Evolutionary conservation across 805 yeast genomes (phyloP), one percentile per base, ranked within the genome.

Genomic region (Isabelozyma rhagii): DNA sequence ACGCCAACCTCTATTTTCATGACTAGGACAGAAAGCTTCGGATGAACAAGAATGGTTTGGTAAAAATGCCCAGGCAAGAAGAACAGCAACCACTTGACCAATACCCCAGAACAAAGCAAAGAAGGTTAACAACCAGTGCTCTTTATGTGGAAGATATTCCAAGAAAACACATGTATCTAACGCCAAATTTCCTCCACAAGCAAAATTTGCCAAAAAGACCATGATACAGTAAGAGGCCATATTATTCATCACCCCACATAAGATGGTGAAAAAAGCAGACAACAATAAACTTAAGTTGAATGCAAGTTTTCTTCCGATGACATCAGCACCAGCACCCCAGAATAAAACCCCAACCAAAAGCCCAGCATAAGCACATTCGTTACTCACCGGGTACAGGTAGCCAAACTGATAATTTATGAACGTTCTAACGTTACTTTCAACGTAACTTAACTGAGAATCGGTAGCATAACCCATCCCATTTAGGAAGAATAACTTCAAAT

Each of bases 1-100:
- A 57, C 88, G 67, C 87, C 87, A 83, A 49, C 88, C 87, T 67
- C 77, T 71, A 60, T 83, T 83, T 41, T 69, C 66, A 14, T 60
- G 56, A 14, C 80, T 70, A 36, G 72, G 71, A 60, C 87, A 82
- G 41, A 68, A 46, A 15, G 48, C 55, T 25, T 53, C 60, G 8
- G 61, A 69, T 5, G 67, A 63, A 58, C 87, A 81, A 1, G 79
- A 71, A 51, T 71, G 64, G 48, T 77, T 72, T 13, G 83, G 78
- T 44, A 82, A 62, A 51, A 78, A 79, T 0, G 82, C 84, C 81
- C 82, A 82, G 2, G 84, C 81, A 39, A 80, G 56, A n/a, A 80
- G 64, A 9, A 70, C 71, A 17, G 82, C 76, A 46, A 82, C 68
- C 1, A 83, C 78, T 59, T 81, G 85, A 41, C 86, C 87, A 45